Base-by-base conservation (phyloP, 352 stramenopile species). In the Phytophthora pistaciae region DNA sequence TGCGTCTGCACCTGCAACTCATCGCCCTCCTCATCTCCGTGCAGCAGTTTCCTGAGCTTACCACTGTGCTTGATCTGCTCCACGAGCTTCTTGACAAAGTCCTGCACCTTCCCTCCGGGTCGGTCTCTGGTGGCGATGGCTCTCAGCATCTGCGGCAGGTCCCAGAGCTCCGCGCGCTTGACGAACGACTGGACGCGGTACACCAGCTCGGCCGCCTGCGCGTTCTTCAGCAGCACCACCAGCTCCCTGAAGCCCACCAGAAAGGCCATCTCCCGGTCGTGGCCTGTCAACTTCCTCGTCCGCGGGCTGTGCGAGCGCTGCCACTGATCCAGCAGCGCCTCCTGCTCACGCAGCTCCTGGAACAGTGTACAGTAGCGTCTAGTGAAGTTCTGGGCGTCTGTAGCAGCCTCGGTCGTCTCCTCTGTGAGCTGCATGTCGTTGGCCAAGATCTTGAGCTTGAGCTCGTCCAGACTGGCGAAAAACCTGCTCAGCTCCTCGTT, bases 181-280 rank as follows among this genome's bases (percentile, higher is more conserved):
- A 94, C 83, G 52, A 95, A 95, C 13, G 80, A 83, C 59, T 94
- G 88, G 57, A 95, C 90, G 36, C 91, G 80, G 64, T 95, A 93
- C 53, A 95, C 88, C 11, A 93, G 46, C 25, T 95, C 86, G 0
- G 85, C 84, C 1, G 83, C 84, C 18, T 82, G 66, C 14, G 85
- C 67, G 23, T 89, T 79, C 67, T 92, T 93, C 29, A 95, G 63
- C 42, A 93, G 33, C 3, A 49, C 44, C 8, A 94, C 29, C 3
- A 95, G 71, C 56, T 94, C 84, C 11, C 81, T 66, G 66, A 91
- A 94, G 0, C 75, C 83, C 21, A 81, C 21, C 18, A 93, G 33
- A 50, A 95, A 95, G 3, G 82, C 64, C 68, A 87, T 82, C 48
- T 93, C 85, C 14, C 75, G 77, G 64, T 90, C 85, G 20, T 78